These are phyloP conservation scores for Aegilops longissima DNA, from an alignment of 176 grass and related monocot species.

Conservation along the genomic window DNA sequence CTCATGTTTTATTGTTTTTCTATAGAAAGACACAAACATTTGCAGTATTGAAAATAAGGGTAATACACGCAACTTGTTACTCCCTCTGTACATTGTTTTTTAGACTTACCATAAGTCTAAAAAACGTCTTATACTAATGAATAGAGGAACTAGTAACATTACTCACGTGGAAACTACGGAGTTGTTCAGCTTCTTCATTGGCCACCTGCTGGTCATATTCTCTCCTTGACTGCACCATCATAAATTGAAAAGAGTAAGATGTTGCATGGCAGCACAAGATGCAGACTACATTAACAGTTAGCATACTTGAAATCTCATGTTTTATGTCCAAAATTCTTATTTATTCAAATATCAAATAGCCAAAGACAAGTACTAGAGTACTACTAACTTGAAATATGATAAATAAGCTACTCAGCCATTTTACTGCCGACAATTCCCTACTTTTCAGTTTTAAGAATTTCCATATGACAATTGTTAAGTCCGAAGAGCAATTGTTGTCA, in stretches of 20 bases:
- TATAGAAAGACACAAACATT: neutral
- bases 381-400: neutral
- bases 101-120: too few relatives aligned
- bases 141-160: neutral
- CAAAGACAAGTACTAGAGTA: neutral
- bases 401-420: neutral
- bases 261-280: neutral
- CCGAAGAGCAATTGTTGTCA: neutral
- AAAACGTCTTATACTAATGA: too few relatives aligned
- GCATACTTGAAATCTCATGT: neutral
- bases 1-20: neutral
- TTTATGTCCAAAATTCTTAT: neutral
- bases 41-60: neutral
- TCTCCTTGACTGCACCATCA: slow-evolving; percentile 62
- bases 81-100: too few relatives aligned
- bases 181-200: slow-evolving; percentile 76
- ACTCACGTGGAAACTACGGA: slow-evolving; percentile 85
- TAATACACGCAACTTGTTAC: neutral
- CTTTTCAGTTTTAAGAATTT: neutral
- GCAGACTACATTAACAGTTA: neutral
- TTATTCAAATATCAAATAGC: slow-evolving; percentile 15
- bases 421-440: neutral
- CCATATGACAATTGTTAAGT: neutral
- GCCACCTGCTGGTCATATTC: slow-evolving; percentile 87
- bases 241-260: slow-evolving; percentile 29